Evolutionary conservation across 2,329 filamentous ascomycete genomes (phyloP), one percentile per base, ranked within the genome.

Genomic region (Cladosporium sphaerospermum): DNA sequence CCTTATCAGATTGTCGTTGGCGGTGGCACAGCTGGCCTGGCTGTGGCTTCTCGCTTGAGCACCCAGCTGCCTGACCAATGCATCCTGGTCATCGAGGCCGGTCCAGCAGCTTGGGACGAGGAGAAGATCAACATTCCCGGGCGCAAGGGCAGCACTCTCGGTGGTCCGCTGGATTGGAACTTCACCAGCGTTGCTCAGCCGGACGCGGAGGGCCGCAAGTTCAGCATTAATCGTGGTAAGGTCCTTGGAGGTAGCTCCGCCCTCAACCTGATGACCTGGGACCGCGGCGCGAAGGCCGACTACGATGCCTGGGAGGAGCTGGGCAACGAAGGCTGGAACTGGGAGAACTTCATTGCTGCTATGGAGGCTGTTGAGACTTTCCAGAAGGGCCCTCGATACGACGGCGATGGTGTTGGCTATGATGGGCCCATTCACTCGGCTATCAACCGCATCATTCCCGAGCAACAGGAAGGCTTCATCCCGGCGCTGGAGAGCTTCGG

Each of bases 401-500:
- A 41, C 9, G 39, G 45, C 14, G 43, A 14, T 4, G 67, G 67
- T 10, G 62, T 69, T 10, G 69, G 66, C 10, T 59, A 56, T 18
- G 60, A 57, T 9, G 68, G 69, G 0, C 68, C 68, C 9, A 64
- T 71, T 11, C 56, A 65, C 11, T 63, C 63, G 3, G 53, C 68
- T 4, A 66, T 75, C 58, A 78, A 76, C 57, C 69, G 73, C 3
- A 64, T 72, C 50, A 64, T 74, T 11, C 74, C 75, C 3, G 63
- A 63, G 13, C 73, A 77, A 19, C 73, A 76, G 57, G 55, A 67
- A 8, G 61, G 67, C 1, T 78, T 72, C 66, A 70, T 73, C 14
- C 75, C 75, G 0, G 73, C 77, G 0, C 62, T 80, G 39, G 72
- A 75, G 40, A 71, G 69, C 28, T 62, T 78, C 2, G 77, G 76